Percentiles rank a stretch among this genome's conserved stretches.
phyloP scores from a whole-genome alignment of 441 rosid genomes.

The Populus tomentosa region DNA sequence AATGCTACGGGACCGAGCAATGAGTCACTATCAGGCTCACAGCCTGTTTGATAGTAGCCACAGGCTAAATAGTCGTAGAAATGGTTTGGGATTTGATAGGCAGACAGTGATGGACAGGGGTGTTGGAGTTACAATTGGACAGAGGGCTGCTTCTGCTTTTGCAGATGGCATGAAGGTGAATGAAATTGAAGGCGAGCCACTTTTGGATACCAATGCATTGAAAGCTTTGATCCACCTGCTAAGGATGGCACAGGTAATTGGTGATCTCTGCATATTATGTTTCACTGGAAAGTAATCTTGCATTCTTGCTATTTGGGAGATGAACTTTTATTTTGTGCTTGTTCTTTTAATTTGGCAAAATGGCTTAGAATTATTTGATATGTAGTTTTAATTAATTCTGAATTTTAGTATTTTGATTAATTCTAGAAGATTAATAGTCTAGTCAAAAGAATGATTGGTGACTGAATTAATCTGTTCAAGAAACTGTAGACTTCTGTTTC shows the following conservation, averaged over 20 bases:
- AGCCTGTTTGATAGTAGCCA: constrained; percentile 85
- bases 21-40: constrained; percentile 97
- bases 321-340: not conserved
- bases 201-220: constrained; percentile 69
- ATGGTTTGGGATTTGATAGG: constrained; percentile 93
- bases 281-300: constrained; percentile 9
- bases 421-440: too few species aligned
- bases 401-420: too few species aligned
- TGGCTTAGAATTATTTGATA: not conserved
- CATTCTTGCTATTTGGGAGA: not conserved
- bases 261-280: constrained; percentile 11
- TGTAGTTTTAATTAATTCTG: too few species aligned
- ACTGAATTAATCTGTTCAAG: too few species aligned
- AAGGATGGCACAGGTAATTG: constrained; percentile 79
- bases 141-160: constrained; percentile 61
- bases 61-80: constrained; percentile 70
- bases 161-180: constrained; percentile 65
- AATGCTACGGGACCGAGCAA: constrained; percentile 93
- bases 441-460: not conserved
- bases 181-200: constrained; percentile 91
- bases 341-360: not conserved
- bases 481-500: too few species aligned
- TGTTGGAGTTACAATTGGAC: constrained; percentile 82
- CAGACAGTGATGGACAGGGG: constrained; percentile 92
- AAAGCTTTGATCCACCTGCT: constrained; percentile 77